Conservation (phyloP, 768 basidiomycete genomes). For the Collybia sp. region DNA sequence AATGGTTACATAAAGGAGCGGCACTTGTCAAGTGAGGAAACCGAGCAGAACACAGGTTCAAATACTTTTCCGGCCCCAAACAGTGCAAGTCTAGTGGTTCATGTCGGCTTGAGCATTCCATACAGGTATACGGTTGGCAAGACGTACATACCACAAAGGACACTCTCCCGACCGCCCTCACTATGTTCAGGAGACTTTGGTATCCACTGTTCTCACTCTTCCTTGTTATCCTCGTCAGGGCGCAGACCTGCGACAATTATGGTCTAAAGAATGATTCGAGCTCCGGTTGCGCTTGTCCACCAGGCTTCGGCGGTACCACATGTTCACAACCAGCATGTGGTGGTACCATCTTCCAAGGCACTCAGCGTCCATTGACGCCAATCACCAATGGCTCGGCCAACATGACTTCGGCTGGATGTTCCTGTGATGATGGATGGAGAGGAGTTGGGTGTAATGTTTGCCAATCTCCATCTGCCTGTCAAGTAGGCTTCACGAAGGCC, state of each 20-base stretch:
- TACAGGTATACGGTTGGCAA: too few relatives aligned
- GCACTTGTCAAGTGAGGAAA: too few relatives aligned
- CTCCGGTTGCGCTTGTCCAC: slow-evolving; percentile 80
- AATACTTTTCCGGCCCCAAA: too few relatives aligned
- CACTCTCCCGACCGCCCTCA: too few relatives aligned
- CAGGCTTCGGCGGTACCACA: slow-evolving; percentile 71
- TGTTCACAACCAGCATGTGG: slow-evolving; percentile 75
- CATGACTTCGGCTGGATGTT: slow-evolving; percentile 60
- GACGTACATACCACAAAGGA: too few relatives aligned
- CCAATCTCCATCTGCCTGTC: slow-evolving; percentile 59
- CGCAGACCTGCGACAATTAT: slow-evolving; percentile 65
- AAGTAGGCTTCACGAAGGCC: slow-evolving; percentile 48
- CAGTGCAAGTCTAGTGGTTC: too few relatives aligned
- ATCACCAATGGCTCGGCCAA: slow-evolving; percentile 48
- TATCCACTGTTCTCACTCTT: too few relatives aligned
- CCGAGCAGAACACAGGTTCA: too few relatives aligned
- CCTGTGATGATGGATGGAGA: slow-evolving; percentile 71
- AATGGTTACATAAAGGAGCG: too few relatives aligned
- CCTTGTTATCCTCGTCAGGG: slow-evolving; percentile 6
- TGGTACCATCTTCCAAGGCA: slow-evolving; percentile 75
- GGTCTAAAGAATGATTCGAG: slow-evolving; percentile 49
- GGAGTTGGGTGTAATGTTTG: slow-evolving; percentile 84
- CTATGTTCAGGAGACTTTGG: too few relatives aligned
- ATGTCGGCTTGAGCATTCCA: too few relatives aligned
- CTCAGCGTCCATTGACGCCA: slow-evolving; percentile 46